Base-by-base conservation (phyloP, 1,284 basidiomycete species). In the Austropuccinia psidii region DNA sequence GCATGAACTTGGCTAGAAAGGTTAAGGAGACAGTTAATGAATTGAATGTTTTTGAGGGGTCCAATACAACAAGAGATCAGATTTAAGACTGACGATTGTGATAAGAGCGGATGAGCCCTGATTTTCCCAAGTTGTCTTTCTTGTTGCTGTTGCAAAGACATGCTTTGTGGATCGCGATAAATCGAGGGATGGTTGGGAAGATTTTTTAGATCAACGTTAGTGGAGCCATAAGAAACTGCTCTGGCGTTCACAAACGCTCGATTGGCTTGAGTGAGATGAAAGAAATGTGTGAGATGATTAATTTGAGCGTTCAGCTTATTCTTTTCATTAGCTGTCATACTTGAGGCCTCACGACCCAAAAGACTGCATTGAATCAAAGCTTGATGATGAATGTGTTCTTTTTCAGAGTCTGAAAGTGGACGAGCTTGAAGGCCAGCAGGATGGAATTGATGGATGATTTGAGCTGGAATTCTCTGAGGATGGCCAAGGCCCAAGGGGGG, bases 141-240 rank as follows among this genome's bases (percentile, higher is more conserved):
- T 33, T 55, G 54, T 55, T 55, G 54, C 54, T 55, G 54, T 55
- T 55, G 54, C 3, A 55, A 17, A 17, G 54, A 55, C 19, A 55
- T 24, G 27, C 35, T 24, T 19, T 55, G 54, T 13, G 27, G 19
- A 55, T 55, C 54, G 27, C 54, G 54, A 15, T 55, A 27, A 9
- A 55, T 27, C 19, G 27, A 29, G 31, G 54, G 54, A 33, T 55
- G 54, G 19, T 2, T 31, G 19, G 54, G 54, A 19, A 55, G 11
- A 17, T 4, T 17, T 33, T 33, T 27, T 11, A 33, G 54, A 33
- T 55, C 54, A 2, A 17, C 54, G 17, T 29, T 24, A 33, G 54
- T 19, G 19, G 54, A 55, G n/a, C n/a, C n/a, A 55, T 55, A 55
- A 17, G 54, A 27, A 4, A 33, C 27, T 7, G 29, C 54, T 29